phyloP scores from a whole-genome alignment of 108 stramenopile species.

The Nitzschia sp. region DNA sequence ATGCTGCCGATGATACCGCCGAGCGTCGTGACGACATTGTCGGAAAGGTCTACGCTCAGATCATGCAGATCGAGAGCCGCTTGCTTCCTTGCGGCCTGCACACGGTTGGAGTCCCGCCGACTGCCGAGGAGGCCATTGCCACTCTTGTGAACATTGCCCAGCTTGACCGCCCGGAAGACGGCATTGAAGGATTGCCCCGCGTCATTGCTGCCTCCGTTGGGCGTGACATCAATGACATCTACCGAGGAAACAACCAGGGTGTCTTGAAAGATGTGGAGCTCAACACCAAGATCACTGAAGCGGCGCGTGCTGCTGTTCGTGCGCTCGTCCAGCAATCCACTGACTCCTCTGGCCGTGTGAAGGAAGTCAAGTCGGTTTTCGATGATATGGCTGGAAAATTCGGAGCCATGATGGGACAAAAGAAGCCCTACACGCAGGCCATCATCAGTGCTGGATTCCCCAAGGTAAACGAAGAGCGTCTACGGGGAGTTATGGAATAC shows the following conservation, averaged over 20 bases:
- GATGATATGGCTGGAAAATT: slow-evolving; percentile 82
- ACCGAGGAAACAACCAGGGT: slow-evolving; percentile 92
- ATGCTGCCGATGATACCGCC: slow-evolving; percentile 75
- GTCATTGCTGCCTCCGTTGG: slow-evolving; percentile 91
- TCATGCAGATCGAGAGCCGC: slow-evolving; percentile 97
- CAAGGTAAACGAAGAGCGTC: slow-evolving; percentile 72
- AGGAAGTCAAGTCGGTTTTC: slow-evolving; percentile 91
- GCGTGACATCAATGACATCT: slow-evolving; percentile 94
- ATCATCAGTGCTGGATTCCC: slow-evolving; percentile 91
- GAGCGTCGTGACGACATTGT: slow-evolving; percentile 88
- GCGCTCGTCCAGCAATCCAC: slow-evolving; percentile 91
- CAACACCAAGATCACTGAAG: slow-evolving; percentile 81
- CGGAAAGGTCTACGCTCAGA: slow-evolving; percentile 88
- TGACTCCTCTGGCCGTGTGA: slow-evolving; percentile 90
- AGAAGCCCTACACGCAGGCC: slow-evolving; percentile 90
- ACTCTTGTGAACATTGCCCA: slow-evolving; percentile 96
- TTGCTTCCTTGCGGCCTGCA: slow-evolving; percentile 96
- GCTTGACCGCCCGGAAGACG: slow-evolving; percentile 92
- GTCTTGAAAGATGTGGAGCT: slow-evolving; percentile 87
- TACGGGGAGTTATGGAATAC: slow-evolving; percentile 86
- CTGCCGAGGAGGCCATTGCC: slow-evolving; percentile 93
- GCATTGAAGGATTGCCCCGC: slow-evolving; percentile 91
- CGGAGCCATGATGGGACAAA: slow-evolving; percentile 63
- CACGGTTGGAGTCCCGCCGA: slow-evolving; percentile 95
- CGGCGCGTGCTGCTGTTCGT: slow-evolving; percentile 86